Evolutionary conservation across 495 filamentous ascomycete genomes (phyloP).

Genomic region (Extremus antarcticus): DNA sequence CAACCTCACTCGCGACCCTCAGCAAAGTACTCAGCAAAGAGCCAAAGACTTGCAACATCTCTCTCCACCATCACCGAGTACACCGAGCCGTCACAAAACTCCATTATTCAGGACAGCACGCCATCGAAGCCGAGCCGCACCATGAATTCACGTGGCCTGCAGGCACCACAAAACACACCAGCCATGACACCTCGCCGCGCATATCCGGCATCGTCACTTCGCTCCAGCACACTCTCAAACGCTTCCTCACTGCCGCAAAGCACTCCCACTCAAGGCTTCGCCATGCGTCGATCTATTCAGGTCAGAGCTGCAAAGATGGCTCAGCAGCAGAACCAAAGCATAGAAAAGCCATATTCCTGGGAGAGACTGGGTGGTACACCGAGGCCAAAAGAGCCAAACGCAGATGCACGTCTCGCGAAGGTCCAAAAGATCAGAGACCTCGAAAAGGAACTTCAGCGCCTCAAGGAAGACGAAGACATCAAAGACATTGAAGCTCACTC

Average conservation of each 20-base stretch:
- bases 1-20: background rate
- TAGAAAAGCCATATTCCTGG: background rate
- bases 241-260: background rate
- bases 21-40: conserved; percentile 6
- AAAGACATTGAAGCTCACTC: conserved; percentile 10
- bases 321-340: background rate
- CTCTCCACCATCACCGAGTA: conserved; percentile 15
- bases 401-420: conserved; percentile 10
- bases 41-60: conserved; percentile 5
- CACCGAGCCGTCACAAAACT: conserved; percentile 2
- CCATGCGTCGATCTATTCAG: background rate
- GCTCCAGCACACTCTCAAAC: background rate
- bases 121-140: conserved; percentile 1
- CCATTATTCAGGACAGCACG: background rate
- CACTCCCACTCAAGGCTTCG: background rate
- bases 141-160: background rate
- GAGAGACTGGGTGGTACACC: background rate
- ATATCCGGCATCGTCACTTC: background rate
- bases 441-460: conserved; percentile 2
- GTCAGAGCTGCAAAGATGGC: background rate
- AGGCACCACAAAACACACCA: background rate
- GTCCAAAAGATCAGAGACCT: conserved; percentile 1
- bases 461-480: conserved; percentile 11
- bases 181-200: background rate
- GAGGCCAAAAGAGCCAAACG: background rate